phyloP scores from a whole-genome alignment of 441 rosid genomes.

The Pelargonium cotyledonis region DNA sequence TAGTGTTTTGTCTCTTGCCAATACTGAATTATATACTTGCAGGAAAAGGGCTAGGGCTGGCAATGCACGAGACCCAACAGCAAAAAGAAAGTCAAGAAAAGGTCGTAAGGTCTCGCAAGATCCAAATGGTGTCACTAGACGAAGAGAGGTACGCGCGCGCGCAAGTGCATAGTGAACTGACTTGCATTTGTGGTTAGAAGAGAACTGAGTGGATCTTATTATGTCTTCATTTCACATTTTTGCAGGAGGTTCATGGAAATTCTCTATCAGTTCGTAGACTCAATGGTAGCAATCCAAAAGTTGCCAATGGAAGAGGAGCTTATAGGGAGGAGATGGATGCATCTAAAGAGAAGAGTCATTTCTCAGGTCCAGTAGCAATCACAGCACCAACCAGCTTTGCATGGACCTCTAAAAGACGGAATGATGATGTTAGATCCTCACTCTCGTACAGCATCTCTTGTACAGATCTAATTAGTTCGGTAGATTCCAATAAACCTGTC shows the following conservation, averaged over 20 bases:
- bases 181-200: not conserved
- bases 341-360: conserved; percentile 34
- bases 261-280: conserved; percentile 15
- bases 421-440: conserved; percentile 43
- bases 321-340: conserved; percentile 21
- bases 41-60: conserved; percentile 68
- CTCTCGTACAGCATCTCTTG: conserved; percentile 46
- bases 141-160: conserved; percentile 35
- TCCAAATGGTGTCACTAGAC: conserved; percentile 25
- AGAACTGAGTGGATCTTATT: conserved; percentile 8
- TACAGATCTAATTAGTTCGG: conserved; percentile 45
- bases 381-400: conserved; percentile 64
- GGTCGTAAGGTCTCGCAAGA: conserved; percentile 38
- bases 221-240: conserved; percentile 4
- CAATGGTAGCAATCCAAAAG: conserved; percentile 6
- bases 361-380: conserved; percentile 49
- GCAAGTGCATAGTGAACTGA: not conserved
- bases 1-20: too few relatives aligned
- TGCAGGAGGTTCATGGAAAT: conserved; percentile 32
- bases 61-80: conserved; percentile 40
- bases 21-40: conserved; percentile 11
- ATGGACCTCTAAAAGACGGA: conserved; percentile 54
- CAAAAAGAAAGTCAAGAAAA: conserved; percentile 40
- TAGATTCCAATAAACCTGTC: conserved; percentile 34
- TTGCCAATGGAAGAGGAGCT: conserved; percentile 26